These are phyloP conservation scores for Viola pubescens DNA, from an alignment of 441 rosid species.

Conservation along the genomic window DNA sequence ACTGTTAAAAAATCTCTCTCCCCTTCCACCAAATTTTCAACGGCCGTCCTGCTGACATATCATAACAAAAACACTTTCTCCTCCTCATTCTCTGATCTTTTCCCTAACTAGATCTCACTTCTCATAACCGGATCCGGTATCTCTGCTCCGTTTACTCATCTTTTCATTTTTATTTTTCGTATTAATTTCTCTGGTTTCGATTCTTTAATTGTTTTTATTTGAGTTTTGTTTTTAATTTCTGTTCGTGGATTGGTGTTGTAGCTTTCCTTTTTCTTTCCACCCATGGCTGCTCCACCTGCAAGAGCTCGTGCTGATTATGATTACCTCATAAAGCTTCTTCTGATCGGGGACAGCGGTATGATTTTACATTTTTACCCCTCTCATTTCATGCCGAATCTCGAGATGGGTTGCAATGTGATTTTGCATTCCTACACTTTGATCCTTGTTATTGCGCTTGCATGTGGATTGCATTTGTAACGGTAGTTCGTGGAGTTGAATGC, in stretches of 20 bases:
- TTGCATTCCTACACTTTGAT: not conserved
- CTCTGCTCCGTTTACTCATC: constrained; percentile 5
- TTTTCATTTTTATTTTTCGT: not conserved
- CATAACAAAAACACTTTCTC: constrained; percentile 15
- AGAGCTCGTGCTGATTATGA: constrained; percentile 36
- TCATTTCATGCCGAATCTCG: not conserved
- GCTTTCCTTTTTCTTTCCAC: not conserved
- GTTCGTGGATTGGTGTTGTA: constrained; percentile 2
- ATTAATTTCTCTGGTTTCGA: not conserved
- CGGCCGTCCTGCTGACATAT: constrained; percentile 43
- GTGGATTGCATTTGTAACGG: not conserved
- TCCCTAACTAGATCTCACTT: constrained; percentile 27
- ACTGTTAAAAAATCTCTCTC: not conserved
- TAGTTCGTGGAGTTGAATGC: not conserved
- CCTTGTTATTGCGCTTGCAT: not conserved
- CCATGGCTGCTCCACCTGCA: constrained; percentile 33
- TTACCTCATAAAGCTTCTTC: constrained; percentile 32
- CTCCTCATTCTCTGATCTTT: constrained; percentile 16
- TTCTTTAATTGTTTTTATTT: not conserved
- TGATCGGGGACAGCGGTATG: constrained; percentile 35
- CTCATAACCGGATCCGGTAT: constrained; percentile 45
- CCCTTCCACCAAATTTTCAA: constrained; percentile 9
- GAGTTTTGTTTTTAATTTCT: not conserved
- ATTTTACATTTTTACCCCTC: constrained; percentile 4
- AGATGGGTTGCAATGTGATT: not conserved